These are phyloP conservation scores for Linum lewisii DNA, from an alignment of 345 rosid species.

Conservation along the genomic window DNA sequence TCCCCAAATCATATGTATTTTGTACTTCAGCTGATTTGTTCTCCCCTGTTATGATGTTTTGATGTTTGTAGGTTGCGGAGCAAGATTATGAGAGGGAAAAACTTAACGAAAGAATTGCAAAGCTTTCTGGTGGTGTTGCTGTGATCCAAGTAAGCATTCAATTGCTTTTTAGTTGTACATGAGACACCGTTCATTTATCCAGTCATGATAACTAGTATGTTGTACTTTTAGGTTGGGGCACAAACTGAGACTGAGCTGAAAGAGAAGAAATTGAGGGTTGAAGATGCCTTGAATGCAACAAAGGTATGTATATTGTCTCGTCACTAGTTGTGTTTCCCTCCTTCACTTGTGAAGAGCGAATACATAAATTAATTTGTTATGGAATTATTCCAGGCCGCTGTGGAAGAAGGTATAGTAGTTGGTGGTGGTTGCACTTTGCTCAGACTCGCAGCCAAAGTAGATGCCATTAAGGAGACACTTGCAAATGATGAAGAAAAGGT, in stretches of 20 bases:
- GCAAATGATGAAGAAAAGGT: conserved; percentile 3
- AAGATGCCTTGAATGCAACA: conserved; percentile 11
- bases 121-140: conserved; percentile 29
- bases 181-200: background rate
- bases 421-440: conserved; percentile 13
- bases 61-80: conserved; percentile 54
- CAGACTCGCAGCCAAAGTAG: conserved; percentile 7
- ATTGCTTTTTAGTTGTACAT: background rate
- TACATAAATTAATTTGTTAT: background rate
- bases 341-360: background rate
- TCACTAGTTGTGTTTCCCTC: background rate
- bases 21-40: background rate
- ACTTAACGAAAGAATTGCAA: conserved; percentile 90
- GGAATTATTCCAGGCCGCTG: background rate
- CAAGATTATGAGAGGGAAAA: conserved; percentile 96
- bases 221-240: conserved; percentile 4
- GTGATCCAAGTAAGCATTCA: conserved; percentile 6
- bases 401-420: conserved; percentile 10
- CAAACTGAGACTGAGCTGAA: conserved; percentile 11
- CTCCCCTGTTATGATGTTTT: background rate
- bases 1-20: too few species aligned
- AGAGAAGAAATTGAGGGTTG: conserved; percentile 11
- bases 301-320: conserved; percentile 3
- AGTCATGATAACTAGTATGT: background rate
- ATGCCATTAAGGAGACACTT: conserved; percentile 3